These are phyloP conservation scores for Ophiostoma sp. DNA, from an alignment of 2,329 filamentous ascomycete species.

Conservation along the genomic window DNA sequence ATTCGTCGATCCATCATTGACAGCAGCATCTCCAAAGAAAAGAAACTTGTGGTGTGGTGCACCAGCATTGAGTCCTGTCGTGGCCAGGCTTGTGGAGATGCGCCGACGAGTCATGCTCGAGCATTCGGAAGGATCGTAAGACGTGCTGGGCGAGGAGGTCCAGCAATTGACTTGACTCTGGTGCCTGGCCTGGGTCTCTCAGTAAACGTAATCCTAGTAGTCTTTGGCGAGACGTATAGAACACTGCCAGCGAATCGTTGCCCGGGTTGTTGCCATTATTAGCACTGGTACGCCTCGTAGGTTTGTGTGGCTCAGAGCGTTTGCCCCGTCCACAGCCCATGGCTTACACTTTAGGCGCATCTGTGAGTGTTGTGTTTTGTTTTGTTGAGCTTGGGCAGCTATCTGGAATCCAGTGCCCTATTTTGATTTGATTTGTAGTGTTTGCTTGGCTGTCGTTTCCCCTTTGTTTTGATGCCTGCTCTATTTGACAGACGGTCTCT, in stretches of 20 bases:
- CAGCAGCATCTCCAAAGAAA: neutral
- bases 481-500: neutral
- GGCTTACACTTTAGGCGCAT: neutral
- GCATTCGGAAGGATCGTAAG: neutral
- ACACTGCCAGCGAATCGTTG: neutral
- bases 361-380: neutral
- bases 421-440: neutral
- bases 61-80: conserved; percentile 3
- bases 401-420: neutral
- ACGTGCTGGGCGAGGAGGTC: neutral
- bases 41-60: conserved; percentile 10
- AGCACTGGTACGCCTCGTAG: neutral
- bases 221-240: no score
- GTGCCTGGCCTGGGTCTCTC: no score
- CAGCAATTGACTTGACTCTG: no score
- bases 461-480: neutral
- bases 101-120: neutral
- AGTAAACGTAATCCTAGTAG: no score
- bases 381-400: neutral
- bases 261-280: neutral
- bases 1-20: neutral
- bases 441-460: neutral
- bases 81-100: conserved; percentile 2
- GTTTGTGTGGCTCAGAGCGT: conserved; percentile 6
- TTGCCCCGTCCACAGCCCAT: neutral